Percentiles rank a stretch among this genome's conserved stretches.
Evolutionary conservation across 768 basidiomycete species (phyloP).

Genomic region (Kwoniella mangroviensis): DNA sequence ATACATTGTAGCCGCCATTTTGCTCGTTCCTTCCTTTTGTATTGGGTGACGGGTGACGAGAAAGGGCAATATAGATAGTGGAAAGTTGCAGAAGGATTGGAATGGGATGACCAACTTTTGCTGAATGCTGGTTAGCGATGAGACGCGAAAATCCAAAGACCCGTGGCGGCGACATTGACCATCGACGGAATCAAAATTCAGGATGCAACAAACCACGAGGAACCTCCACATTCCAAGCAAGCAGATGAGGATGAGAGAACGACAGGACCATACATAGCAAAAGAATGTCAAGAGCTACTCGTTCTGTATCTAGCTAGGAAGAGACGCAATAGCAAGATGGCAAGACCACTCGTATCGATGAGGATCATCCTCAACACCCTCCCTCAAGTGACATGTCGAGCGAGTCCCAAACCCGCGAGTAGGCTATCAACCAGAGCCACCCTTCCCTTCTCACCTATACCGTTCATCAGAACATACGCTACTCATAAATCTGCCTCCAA

Average conservation of each 20-base stretch:
- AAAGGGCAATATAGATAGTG: constrained; percentile 8
- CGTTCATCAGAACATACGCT: constrained; percentile 10
- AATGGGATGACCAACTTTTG: constrained; percentile 5
- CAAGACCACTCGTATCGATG: constrained; percentile 5
- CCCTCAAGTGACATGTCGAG: not conserved
- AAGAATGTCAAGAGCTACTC: not conserved
- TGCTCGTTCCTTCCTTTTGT: constrained; percentile 4
- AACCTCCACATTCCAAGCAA: constrained; percentile 24
- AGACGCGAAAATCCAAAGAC: constrained; percentile 10
- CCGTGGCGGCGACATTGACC: constrained; percentile 4
- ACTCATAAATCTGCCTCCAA: constrained; percentile 18
- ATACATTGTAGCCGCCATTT: constrained; percentile 57
- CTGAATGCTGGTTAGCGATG: constrained; percentile 12
- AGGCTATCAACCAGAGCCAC: no score
- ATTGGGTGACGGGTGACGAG: not conserved
- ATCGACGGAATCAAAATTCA: constrained; percentile 13
- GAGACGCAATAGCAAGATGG: not conserved
- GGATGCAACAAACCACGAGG: no score
- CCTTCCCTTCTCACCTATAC: not conserved
- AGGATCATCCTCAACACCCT: not conserved
- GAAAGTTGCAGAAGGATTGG: constrained; percentile 13
- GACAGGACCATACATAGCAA: not conserved
- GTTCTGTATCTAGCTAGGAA: not conserved
- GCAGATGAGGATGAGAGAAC: not conserved
- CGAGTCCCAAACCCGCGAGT: not conserved